A percentile compares a stretch with the other conserved stretches of the same genome.
Evolutionary conservation across 345 rosid genomes (phyloP).

Genomic region (Moringa oleifera): DNA sequence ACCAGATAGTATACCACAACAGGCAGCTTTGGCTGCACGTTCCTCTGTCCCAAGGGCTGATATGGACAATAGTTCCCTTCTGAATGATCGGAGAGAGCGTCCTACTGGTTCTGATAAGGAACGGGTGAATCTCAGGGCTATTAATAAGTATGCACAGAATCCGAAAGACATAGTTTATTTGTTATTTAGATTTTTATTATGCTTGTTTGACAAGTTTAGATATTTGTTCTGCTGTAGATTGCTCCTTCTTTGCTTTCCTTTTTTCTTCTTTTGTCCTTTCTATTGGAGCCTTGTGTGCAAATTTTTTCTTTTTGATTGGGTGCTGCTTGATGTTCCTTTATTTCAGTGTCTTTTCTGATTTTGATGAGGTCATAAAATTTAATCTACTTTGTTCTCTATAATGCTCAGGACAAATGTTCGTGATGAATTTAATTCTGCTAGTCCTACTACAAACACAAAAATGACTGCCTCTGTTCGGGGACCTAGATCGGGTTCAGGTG

Average conservation of each 20-base stretch:
- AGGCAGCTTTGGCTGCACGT: slow-evolving; percentile 51
- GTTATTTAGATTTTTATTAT: background rate
- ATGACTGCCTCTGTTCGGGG: slow-evolving; percentile 59
- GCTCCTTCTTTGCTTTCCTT: background rate
- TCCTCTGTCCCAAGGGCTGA: slow-evolving; percentile 62
- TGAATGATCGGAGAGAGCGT: slow-evolving; percentile 74
- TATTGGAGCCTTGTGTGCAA: background rate
- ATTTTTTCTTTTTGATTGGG: background rate
- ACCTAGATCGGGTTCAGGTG: slow-evolving; percentile 66
- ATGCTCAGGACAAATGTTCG: slow-evolving; percentile 56
- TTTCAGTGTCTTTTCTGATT: background rate
- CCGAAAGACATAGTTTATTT: slow-evolving; percentile 10
- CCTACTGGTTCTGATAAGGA: slow-evolving; percentile 72
- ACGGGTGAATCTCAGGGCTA: slow-evolving; percentile 61
- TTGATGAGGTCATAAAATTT: background rate
- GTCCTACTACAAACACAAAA: slow-evolving; percentile 63
- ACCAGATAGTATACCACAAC: slow-evolving; percentile 56
- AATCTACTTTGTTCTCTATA: slow-evolving; percentile 8
- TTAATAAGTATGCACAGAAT: slow-evolving; percentile 62
- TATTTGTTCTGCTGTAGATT: slow-evolving; percentile 13
- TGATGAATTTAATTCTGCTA: slow-evolving; percentile 67
- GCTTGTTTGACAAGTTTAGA: slow-evolving; percentile 1
- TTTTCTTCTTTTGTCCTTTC: no score
- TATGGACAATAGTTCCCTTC: slow-evolving; percentile 48
- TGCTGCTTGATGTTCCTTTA: background rate